Base-by-base conservation (phyloP, 2,329 filamentous ascomycete species). In the Calonectria montana region DNA sequence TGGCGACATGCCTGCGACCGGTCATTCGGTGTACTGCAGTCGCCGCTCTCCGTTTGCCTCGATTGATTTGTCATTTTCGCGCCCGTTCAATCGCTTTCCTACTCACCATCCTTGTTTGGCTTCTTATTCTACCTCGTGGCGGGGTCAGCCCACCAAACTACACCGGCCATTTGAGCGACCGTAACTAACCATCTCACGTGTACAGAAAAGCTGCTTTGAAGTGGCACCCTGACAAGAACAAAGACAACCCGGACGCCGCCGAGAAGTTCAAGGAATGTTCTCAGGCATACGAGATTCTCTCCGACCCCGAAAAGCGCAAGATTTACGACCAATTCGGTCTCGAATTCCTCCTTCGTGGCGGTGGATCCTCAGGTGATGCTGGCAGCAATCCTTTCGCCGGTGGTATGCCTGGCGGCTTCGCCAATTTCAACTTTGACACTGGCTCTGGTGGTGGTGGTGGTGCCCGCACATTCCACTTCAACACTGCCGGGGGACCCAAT, bases 261-360 rank as follows among this genome's bases (percentile, higher is more conserved):
- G 97, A 98, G 83, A 98, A 96, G 85, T 99, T 99, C 89, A 99
- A 99, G 86, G 97, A 98, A 83, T 94, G 95, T 75, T 98, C 95
- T 1, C 96, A 98, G 86, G 97, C 97, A 69, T 99, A 98, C 87
- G 97, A 99, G 86, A 97, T 99, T 78, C 92, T 99, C 3, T 97
- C 95, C 73, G 97, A 99, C 80, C 96, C 96, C 72, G 96, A 98
- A 82, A 99, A 98, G 86, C 93, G 97, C 80, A 97, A 97, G 84
- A 92, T 93, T 48, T 99, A 99, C 83, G 97, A 99, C 83, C 93
- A 96, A 82, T 98, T 93, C 84, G 97, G 97, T 74, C 92, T 98
- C 73, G 97, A 98, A 80, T 98, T 96, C 86, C 89, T 99, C 64
- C 88, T 97, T 37, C 93, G 93, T 62, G 96, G 96, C 61, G 95